Base-by-base conservation (phyloP, 106 monocot species). In the Dactylorhiza incarnata region DNA sequence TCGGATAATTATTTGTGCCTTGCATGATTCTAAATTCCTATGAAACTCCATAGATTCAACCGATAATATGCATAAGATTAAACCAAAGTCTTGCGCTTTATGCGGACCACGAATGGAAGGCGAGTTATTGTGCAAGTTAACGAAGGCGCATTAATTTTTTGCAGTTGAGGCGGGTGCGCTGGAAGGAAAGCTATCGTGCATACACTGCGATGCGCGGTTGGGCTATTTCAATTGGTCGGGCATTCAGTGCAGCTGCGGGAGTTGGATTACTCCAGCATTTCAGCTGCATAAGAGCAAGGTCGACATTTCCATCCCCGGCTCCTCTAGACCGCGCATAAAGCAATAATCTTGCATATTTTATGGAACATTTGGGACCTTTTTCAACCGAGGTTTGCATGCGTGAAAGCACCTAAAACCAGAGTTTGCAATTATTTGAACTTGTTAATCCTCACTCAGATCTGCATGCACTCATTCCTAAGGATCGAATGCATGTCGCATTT, bases 221-320 rank as follows among this genome's bases (percentile, higher is more conserved):
- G 97, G 97, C 4, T 87, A 89, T 84, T 97, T 93, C 87, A 97
- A 94, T 79, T 97, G 97, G 97, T 75, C 93, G 11, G 97, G 97
- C 11, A 88, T 94, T 66, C 97, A 94, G 67, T 97, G 97, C 86
- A 97, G 87, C 77, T 97, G 93, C 65, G 91, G 97, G 13, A 91
- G 97, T 81, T 97, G 93, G 97, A 88, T 97, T 68, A 94, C 97
- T 9, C 97, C 97, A 23, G 97, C 97, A 29, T 97, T 97, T 78
- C 96, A 97, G 77, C 93, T 97, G 37, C 88, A 86, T 29, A 97
- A 91, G 83, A 91, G 86, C 69, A 87, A 78, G 54, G 91, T 97
- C 48, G 97, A 94, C 80, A 59, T 85, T 22, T 87, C 85, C 81
- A 76, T 62, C 15, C 43, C 69, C 29, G 77, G 44, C 15, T 22